Conservation (phyloP, 257 asterid genomes). For the Dorcoceras hygrometricum region DNA sequence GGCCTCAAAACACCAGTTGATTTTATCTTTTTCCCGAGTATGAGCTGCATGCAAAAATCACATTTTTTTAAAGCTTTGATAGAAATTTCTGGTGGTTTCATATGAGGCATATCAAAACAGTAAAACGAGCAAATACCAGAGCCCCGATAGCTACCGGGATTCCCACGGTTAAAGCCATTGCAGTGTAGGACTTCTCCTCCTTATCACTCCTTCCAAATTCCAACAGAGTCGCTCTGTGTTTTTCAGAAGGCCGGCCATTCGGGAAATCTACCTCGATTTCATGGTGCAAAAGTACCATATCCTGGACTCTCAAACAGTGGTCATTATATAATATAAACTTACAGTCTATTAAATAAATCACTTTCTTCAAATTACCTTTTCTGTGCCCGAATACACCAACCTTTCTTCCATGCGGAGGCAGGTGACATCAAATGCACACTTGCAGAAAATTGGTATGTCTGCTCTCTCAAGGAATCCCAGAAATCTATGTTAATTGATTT, state of each 20-base stretch:
- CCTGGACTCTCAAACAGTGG: constrained; percentile 38
- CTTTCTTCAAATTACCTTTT: constrained; percentile 43
- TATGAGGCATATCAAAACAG: background rate
- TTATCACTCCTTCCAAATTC: constrained; percentile 65
- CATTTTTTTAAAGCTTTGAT: background rate
- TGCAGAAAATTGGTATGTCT: constrained; percentile 67
- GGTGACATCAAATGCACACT: constrained; percentile 64
- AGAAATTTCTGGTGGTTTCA: background rate
- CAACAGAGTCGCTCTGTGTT: constrained; percentile 66
- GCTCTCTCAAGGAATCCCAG: constrained; percentile 63
- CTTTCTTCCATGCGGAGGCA: constrained; percentile 83
- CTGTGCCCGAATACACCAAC: constrained; percentile 59
- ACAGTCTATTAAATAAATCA: constrained; percentile 1
- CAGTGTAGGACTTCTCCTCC: constrained; percentile 51
- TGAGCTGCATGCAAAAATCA: constrained; percentile 46
- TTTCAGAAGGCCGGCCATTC: constrained; percentile 50
- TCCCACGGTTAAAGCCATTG: constrained; percentile 95
- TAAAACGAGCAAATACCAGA: constrained; percentile 49
- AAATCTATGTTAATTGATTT: constrained; percentile 42
- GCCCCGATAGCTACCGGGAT: constrained; percentile 97
- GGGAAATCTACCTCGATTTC: constrained; percentile 82
- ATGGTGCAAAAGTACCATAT: constrained; percentile 90
- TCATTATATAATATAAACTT: background rate
- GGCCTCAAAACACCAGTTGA: constrained; percentile 78
- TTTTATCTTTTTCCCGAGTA: constrained; percentile 56